Evolutionary conservation across 139 green algal species (phyloP), one percentile per base, ranked within the genome.

Genomic region (Penium margaritaceum): DNA sequence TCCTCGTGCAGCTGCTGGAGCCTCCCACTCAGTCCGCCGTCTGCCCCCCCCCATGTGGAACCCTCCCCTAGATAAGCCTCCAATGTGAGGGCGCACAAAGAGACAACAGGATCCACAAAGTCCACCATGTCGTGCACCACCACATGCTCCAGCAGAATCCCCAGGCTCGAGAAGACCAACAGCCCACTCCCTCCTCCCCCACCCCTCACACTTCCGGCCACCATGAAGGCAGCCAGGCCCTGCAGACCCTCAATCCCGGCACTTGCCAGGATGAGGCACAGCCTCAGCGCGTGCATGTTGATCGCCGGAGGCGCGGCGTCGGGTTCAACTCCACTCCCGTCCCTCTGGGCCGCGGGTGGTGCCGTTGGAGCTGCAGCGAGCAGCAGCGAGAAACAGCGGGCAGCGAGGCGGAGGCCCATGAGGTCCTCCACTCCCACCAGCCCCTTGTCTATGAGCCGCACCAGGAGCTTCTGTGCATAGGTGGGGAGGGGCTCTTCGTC

Each of bases 251-350:
- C n/a, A n/a, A n/a, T n/a, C n/a, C n/a, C n/a, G n/a, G n/a, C n/a
- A n/a, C n/a, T n/a, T n/a, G 90, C 77, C 30, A 94, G 72, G 55
- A 88, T 76, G 36, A 85, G 83, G 81, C 90, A 96, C 24, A 97
- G 77, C 9, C 86, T 75, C 14, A 96, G 88, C 85, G 94, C 95
- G 85, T 95, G 90, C 78, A 95, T 89, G 81, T 96, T 96, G 88
- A 78, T 96, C 87, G 95, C 91, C 39, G 86, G 72, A 76, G 95
- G 88, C 38, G 92, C 85, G 37, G 94, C 82, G n/a, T n/a, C n/a
- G n/a, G n/a, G n/a, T n/a, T n/a, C n/a, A n/a, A n/a, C n/a, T n/a
- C n/a, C n/a, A n/a, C n/a, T n/a, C n/a, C n/a, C n/a, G n/a, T n/a
- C n/a, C n/a, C n/a, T n/a, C n/a, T n/a, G n/a, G n/a, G n/a, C n/a